Evolutionary conservation across 306 rosid genomes (phyloP).

Genomic region (Quercus agrifolia): DNA sequence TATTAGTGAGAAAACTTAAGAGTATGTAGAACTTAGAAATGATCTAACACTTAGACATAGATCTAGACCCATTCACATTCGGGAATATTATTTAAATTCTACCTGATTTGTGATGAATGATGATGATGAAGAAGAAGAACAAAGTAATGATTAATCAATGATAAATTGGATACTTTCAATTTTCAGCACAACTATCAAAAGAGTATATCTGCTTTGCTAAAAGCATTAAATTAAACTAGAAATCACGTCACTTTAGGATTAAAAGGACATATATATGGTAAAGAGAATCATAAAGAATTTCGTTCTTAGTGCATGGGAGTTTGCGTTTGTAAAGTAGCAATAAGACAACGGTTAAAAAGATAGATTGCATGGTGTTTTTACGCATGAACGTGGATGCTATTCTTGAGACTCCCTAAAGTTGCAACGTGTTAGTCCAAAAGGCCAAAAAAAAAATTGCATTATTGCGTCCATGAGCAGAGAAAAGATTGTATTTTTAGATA

Average conservation of each 20-base stretch:
- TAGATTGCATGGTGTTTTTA: conserved; percentile 27
- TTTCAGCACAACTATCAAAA: too few species aligned
- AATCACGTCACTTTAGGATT: conserved; percentile 16
- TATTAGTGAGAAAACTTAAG: too few species aligned
- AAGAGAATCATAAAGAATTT: conserved; percentile 33
- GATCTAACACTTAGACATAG: too few species aligned
- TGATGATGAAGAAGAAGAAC: too few species aligned
- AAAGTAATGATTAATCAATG: too few species aligned
- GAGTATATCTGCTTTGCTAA: too few species aligned
- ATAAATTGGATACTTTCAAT: too few species aligned
- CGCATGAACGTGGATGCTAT: conserved; percentile 21
- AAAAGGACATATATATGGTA: conserved; percentile 14
- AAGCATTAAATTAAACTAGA: neutral
- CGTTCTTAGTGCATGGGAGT: conserved; percentile 44
- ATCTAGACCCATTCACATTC: too few species aligned
- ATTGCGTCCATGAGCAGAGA: neutral
- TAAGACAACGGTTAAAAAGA: conserved; percentile 20
- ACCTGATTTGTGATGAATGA: too few species aligned
- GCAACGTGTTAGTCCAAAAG: neutral
- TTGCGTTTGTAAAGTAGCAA: conserved; percentile 36
- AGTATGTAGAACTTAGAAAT: too few species aligned
- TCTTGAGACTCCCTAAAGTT: conserved; percentile 8
- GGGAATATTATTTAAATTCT: too few species aligned
- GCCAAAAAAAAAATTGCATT: neutral
- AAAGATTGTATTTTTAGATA: neutral